Base-by-base conservation (phyloP, 495 filamentous ascomycete species). In the Xylaria scruposa region DNA sequence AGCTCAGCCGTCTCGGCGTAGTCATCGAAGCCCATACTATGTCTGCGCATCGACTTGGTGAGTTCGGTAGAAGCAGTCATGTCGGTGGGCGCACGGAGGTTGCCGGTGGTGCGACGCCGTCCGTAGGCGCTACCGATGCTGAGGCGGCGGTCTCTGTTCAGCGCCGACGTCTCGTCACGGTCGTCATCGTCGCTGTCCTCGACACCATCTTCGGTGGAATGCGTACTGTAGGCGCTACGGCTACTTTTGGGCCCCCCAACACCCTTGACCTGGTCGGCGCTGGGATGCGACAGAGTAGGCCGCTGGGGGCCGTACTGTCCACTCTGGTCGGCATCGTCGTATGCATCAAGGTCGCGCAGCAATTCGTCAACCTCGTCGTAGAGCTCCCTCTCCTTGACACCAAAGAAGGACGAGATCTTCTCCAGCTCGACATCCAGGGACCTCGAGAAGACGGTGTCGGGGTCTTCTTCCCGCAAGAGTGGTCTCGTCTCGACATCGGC, bases 331-430 rank as follows among this genome's bases (percentile, higher is more conserved):
- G 92, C 89, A 5, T 84, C 86, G 53, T 93, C 87, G 36, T 91
- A 97, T 6, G 86, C 81, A 68, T 90, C 88, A n/a, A 91, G 88
- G 78, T 98, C 96, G 29, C 84, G 88, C 70, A 94, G 77, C 9
- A 97, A 82, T 29, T 90, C 85, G n/a, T 91, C 89, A 3, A 95
- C 90, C 73, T 96, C 94, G 54, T 91, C 89, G 66, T 91, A 89
- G 60, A 98, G 90, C 77, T 97, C 94, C 12, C 86, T 81, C 81
- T 99, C 94, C 78, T 98, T 98, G 61, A 92, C 81, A 69, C 88
- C 88, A 81, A 93, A 98, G 81, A 98, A 99, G 2, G 90, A 91
- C 77, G 89, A 92, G 67, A 98, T 92, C 84, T 97, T 98, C 80
- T 98, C 94, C 67, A 99, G 82, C 78, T 98, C 96, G 3, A 90